A percentile compares a stretch with the other conserved stretches of the same genome.
phyloP scores from a whole-genome alignment of 1,139 yeast genomes.

The Candida sojae region DNA sequence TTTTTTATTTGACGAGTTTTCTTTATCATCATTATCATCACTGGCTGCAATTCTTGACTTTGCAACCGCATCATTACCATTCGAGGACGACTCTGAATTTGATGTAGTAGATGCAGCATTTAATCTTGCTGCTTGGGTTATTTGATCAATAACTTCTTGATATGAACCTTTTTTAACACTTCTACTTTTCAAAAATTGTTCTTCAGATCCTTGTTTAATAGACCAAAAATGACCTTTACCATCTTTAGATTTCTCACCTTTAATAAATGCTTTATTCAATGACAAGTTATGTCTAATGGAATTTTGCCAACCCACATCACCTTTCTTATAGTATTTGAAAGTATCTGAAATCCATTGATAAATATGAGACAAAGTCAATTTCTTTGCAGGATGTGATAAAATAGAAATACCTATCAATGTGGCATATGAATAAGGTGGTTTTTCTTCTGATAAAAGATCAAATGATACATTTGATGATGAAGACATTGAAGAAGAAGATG shows the following conservation, averaged over 20 bases:
- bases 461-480: conserved; percentile 15
- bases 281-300: conserved; percentile 86
- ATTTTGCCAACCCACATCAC: conserved; percentile 94
- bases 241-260: conserved; percentile 89
- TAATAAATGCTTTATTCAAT: conserved; percentile 82
- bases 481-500: conserved; percentile 13
- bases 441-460: conserved; percentile 49
- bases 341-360: conserved; percentile 92
- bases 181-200: conserved; percentile 72
- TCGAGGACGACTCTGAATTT: not conserved
- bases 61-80: not conserved
- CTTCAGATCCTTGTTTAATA: conserved; percentile 79
- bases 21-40: not conserved
- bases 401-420: conserved; percentile 93
- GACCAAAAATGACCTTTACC: conserved; percentile 99
- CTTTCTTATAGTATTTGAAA: conserved; percentile 78
- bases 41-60: not conserved
- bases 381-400: conserved; percentile 75
- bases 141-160: conserved; percentile 50
- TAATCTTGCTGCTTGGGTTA: conserved; percentile 19
- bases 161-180: conserved; percentile 46
- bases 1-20: not conserved
- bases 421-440: conserved; percentile 96
- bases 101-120: conserved; percentile 12
- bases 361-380: conserved; percentile 85